Conservation (phyloP, 441 rosid species). For the Aquilaria agallochum region DNA sequence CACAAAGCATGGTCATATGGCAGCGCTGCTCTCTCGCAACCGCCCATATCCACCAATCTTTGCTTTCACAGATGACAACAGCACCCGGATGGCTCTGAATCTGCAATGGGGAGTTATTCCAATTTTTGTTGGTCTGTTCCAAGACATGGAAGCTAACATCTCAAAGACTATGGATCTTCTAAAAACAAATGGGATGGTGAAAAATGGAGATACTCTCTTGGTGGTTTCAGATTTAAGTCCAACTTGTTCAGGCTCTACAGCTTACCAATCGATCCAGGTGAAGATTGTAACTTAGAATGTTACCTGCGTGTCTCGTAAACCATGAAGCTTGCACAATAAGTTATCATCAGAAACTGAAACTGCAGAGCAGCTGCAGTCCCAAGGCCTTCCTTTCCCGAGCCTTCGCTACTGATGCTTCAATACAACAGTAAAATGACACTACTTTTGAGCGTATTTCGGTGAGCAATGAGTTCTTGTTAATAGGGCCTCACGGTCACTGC, state of each 20-base stretch:
- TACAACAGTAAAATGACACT: too few species aligned
- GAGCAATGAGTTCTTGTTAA: too few species aligned
- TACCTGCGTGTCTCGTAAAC: background rate
- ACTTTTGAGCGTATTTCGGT: too few species aligned
- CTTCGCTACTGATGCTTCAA: too few species aligned
- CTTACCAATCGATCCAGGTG: slow-evolving; percentile 60
- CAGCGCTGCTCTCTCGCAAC: slow-evolving; percentile 42
- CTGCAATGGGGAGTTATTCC: slow-evolving; percentile 53
- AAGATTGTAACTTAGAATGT: slow-evolving; percentile 35
- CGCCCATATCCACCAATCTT: slow-evolving; percentile 47
- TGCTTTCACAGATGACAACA: slow-evolving; percentile 30
- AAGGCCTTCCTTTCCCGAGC: too few species aligned
- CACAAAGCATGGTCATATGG: slow-evolving; percentile 50
- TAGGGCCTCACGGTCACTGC: too few species aligned
- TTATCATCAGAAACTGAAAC: too few species aligned
- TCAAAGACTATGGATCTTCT: slow-evolving; percentile 27
- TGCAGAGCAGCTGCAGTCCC: too few species aligned
- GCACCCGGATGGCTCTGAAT: slow-evolving; percentile 44
- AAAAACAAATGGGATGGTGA: slow-evolving; percentile 32
- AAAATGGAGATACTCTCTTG: slow-evolving; percentile 32
- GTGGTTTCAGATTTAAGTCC: slow-evolving; percentile 43
- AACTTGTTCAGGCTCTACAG: slow-evolving; percentile 24
- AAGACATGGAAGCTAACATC: slow-evolving; percentile 40
- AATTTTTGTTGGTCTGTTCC: slow-evolving; percentile 24
- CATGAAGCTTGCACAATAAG: too few species aligned